Percentiles rank a stretch among this genome's conserved stretches.
These are phyloP conservation scores for Globisporangium nunn DNA, from an alignment of 352 stramenopile genomes.

Conservation along the genomic window DNA sequence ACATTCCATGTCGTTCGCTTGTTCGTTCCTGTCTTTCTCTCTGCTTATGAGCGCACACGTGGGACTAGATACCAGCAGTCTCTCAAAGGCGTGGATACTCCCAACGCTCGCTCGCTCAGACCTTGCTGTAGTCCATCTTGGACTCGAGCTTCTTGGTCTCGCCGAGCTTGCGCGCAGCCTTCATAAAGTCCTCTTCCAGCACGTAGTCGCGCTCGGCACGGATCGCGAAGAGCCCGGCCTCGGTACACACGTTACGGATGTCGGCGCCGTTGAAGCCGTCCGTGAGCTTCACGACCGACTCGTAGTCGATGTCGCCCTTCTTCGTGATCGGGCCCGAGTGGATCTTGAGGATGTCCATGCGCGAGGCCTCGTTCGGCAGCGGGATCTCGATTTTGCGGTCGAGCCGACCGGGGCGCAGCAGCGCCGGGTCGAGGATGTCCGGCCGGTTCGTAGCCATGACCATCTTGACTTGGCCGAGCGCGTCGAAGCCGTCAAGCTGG, in stretches of 20 bases:
- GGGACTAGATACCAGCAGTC: background rate
- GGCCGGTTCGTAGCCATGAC: conserved; percentile 99
- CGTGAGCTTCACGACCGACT: conserved; percentile 98
- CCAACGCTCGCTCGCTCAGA: conserved; percentile 58
- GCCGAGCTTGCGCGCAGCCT: conserved; percentile 97
- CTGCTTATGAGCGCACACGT: too few species aligned
- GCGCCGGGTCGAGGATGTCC: conserved; percentile 98
- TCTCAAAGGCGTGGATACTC: background rate
- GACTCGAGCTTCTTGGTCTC: conserved; percentile 99
- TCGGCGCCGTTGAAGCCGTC: conserved; percentile 99
- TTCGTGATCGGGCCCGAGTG: conserved; percentile 97
- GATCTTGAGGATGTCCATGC: conserved; percentile 99
- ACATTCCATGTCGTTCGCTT: too few species aligned
- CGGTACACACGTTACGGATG: conserved; percentile 98
- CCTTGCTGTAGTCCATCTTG: conserved; percentile 99
- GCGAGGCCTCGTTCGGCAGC: conserved; percentile 96
- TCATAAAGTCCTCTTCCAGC: conserved; percentile 99
- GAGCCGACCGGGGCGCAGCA: conserved; percentile 96
- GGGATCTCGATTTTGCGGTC: conserved; percentile 99
- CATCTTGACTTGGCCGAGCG: conserved; percentile 97
- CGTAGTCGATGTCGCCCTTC: conserved; percentile 98
- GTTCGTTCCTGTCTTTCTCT: background rate
- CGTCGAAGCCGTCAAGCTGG: conserved; percentile 99
- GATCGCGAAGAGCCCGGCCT: conserved; percentile 97
- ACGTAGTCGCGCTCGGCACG: conserved; percentile 98